Base-by-base conservation (phyloP, 345 rosid genomes). In the Noccaea caerulescens region DNA sequence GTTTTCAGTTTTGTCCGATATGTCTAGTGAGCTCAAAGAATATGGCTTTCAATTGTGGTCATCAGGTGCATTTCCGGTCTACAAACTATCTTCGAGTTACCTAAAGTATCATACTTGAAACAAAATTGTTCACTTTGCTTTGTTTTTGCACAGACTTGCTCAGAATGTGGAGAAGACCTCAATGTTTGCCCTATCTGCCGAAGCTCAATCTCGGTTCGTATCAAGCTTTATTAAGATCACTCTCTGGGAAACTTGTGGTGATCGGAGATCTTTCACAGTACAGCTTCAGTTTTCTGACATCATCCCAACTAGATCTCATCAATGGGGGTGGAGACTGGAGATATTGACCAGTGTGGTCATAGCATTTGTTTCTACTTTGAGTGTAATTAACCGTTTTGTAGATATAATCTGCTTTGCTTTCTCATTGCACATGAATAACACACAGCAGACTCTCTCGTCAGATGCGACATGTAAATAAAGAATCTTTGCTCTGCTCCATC, bases 41-140 rank as follows among this genome's bases (percentile, higher is more conserved):
- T 82, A 81, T 93, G 98, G 96, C 98, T 72, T 90, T 93, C 63
- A 88, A 93, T n/a, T 93, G 98, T 51, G 96, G 98, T 36, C 98
- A 93, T 75, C 77, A 73, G 77, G 77, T 73, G n/a, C 33, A 13
- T 73, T 3, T 51, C 12, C 8, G 1, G 10, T 39, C 34, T 45
- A 34, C n/a, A 0, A 52, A 52, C 34, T 18, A 36, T 11, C 18
- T 59, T 52, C 1, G 0, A 71, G 61, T 32, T 61, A 30, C 23
- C 34, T 57, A 63, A 64, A 23, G 52, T 20, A 16, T 57, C 10
- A 0, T 16, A 56, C 36, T 16, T 72, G 6, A 56, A 30, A 58
- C 66, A 47, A 12, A 49, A 47, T 11, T 1, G 0, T 39, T 58
- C 42, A 66, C 72, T 18, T 8, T 66, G 23, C 7, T 4, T 41